These are phyloP conservation scores for Apiotrichum akiyoshidainum DNA, from an alignment of 1,284 basidiomycete genomes.

Conservation along the genomic window DNA sequence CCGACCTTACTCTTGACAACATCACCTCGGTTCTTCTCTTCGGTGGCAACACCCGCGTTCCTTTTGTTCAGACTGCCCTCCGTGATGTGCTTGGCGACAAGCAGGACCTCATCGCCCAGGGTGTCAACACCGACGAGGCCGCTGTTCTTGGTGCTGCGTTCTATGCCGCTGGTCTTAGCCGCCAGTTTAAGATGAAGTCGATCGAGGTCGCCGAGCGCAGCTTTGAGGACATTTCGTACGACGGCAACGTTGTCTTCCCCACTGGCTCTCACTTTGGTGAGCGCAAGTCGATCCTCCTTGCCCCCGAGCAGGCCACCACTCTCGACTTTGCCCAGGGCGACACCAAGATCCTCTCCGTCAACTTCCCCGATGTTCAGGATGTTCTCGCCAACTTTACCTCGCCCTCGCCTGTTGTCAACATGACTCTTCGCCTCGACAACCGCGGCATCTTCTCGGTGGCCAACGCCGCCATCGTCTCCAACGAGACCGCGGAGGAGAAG, in stretches of 20 bases:
- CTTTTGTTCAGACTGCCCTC: conserved; percentile 83
- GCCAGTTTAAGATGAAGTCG: conserved; percentile 93
- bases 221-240: conserved; percentile 57
- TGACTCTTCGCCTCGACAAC: conserved; percentile 73
- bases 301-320: conserved; percentile 59
- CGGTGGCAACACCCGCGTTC: conserved; percentile 84
- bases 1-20: conserved; percentile 64
- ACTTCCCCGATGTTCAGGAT: conserved; percentile 32
- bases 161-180: conserved; percentile 81
- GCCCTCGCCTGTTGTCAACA: conserved; percentile 61
- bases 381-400: conserved; percentile 45
- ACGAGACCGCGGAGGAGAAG: conserved; percentile 53
- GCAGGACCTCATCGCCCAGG: conserved; percentile 73
- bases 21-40: conserved; percentile 85
- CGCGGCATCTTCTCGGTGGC: conserved; percentile 74
- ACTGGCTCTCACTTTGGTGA: conserved; percentile 67
- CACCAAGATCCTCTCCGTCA: conserved; percentile 29
- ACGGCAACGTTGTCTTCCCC: conserved; percentile 62
- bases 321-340: conserved; percentile 65
- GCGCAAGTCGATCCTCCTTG: conserved; percentile 65
- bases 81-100: conserved; percentile 71
- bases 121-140: conserved; percentile 97
- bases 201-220: conserved; percentile 76
- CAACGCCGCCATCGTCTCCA: conserved; percentile 66
- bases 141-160: conserved; percentile 91